Conservation (phyloP, 2,329 filamentous ascomycete genomes). For the Pseudogymnoascus sp. region DNA sequence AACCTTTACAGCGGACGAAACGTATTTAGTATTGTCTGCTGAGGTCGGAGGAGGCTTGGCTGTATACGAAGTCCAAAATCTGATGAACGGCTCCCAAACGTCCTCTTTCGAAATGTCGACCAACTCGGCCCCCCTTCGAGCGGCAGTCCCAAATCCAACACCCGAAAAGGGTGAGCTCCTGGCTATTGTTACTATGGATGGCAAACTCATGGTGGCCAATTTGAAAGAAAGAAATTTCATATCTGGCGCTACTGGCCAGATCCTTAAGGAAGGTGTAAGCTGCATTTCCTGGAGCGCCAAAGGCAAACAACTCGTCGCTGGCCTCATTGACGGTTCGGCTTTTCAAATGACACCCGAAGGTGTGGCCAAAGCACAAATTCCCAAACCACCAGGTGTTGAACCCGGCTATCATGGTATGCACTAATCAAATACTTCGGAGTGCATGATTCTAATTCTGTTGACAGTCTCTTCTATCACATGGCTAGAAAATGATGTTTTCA, state of each 20-base stretch:
- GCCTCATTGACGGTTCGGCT: constrained; percentile 70
- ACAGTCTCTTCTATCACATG: constrained; percentile 73
- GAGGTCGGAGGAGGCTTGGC: constrained; percentile 74
- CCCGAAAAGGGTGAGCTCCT: constrained; percentile 64
- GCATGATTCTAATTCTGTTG: background rate
- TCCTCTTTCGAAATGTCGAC: constrained; percentile 69
- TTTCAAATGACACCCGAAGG: constrained; percentile 80
- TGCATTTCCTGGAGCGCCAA: constrained; percentile 86
- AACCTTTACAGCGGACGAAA: constrained; percentile 83
- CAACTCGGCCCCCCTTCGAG: constrained; percentile 63
- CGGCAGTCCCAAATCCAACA: constrained; percentile 72
- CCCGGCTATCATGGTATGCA: constrained; percentile 57
- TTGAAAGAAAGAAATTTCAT: constrained; percentile 57
- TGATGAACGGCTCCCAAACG: constrained; percentile 58
- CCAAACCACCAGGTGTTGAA: constrained; percentile 61
- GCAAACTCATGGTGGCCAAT: constrained; percentile 77
- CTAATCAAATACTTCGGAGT: background rate
- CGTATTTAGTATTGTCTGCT: constrained; percentile 72
- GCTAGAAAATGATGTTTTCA: constrained; percentile 81
- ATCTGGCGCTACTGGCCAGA: constrained; percentile 50
- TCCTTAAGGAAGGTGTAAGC: constrained; percentile 67
- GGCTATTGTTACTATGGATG: constrained; percentile 70
- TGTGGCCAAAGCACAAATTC: constrained; percentile 66
- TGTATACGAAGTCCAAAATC: constrained; percentile 66
- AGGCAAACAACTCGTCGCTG: constrained; percentile 87